These are phyloP conservation scores for Neopestalotiopsis clavispora DNA, from an alignment of 2,329 filamentous ascomycete species.

Conservation along the genomic window DNA sequence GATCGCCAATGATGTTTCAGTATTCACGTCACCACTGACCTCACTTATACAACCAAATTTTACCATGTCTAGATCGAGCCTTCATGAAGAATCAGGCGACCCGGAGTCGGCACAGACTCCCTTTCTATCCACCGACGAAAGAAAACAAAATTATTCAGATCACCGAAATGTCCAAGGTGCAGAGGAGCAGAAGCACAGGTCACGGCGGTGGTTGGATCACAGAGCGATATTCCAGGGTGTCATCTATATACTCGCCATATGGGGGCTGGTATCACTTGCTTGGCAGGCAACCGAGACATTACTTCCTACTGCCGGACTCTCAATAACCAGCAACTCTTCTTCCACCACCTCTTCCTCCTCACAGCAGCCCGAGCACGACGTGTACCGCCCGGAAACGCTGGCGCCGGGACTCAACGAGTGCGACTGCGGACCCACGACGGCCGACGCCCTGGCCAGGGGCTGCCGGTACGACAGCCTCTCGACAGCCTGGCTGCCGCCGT, in stretches of 20 bases:
- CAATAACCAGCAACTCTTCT: not conserved
- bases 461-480: conserved; percentile 13
- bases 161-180: not conserved
- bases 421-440: conserved; percentile 1
- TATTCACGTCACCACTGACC: not conserved
- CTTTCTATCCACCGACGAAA: not conserved
- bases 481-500: conserved; percentile 7
- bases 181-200: not conserved
- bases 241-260: not conserved
- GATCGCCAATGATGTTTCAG: not conserved
- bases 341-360: not conserved
- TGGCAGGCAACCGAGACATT: not conserved
- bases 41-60: not conserved
- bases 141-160: not conserved
- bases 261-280: not conserved
- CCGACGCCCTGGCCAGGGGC: not conserved
- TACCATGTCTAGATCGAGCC: not conserved
- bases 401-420: not conserved
- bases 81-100: not conserved
- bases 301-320: not conserved
- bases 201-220: not conserved
- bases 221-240: not conserved
- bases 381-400: not conserved
- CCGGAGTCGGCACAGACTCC: not conserved
- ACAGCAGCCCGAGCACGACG: not conserved